phyloP scores from a whole-genome alignment of 306 rosid species.

The Gillenia trifoliata region DNA sequence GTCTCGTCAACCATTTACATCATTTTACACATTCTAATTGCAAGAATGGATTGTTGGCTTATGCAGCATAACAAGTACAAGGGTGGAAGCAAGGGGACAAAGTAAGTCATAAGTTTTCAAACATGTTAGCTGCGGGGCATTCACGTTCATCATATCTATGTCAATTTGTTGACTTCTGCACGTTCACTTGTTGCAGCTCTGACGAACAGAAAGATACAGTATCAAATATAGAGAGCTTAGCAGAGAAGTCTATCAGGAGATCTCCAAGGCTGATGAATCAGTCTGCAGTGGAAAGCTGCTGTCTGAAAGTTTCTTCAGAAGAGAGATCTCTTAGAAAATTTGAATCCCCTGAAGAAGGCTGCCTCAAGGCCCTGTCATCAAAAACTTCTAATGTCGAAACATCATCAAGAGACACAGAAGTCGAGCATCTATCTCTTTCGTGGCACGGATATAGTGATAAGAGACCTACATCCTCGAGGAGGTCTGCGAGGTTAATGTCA shows the following conservation, averaged over 20 bases:
- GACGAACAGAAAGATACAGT: conserved; percentile 11
- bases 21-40: conserved; percentile 1
- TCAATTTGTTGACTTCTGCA: conserved; percentile 17
- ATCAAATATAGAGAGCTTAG: conserved; percentile 14
- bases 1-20: conserved; percentile 6
- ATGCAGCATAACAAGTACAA: conserved; percentile 39
- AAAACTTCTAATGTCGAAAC: conserved; percentile 8
- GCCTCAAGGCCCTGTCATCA: conserved; percentile 13
- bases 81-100: conserved; percentile 30
- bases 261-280: conserved; percentile 32
- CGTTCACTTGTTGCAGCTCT: conserved; percentile 32
- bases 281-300: conserved; percentile 13
- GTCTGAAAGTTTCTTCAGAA: conserved; percentile 10
- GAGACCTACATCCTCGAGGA: conserved; percentile 21
- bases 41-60: conserved; percentile 33
- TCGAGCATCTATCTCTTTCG: conserved; percentile 13
- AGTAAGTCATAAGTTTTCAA: conserved; percentile 44
- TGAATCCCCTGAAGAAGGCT: conserved; percentile 20
- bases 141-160: conserved; percentile 2
- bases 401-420: conserved; percentile 4
- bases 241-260: conserved; percentile 24
- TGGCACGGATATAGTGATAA: conserved; percentile 15
- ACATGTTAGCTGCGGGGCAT: conserved; percentile 13
- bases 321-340: conserved; percentile 14
- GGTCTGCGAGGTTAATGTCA: conserved; percentile 23